phyloP scores from a whole-genome alignment of 202 grass and related monocot genomes.

The Musa balbisiana region DNA sequence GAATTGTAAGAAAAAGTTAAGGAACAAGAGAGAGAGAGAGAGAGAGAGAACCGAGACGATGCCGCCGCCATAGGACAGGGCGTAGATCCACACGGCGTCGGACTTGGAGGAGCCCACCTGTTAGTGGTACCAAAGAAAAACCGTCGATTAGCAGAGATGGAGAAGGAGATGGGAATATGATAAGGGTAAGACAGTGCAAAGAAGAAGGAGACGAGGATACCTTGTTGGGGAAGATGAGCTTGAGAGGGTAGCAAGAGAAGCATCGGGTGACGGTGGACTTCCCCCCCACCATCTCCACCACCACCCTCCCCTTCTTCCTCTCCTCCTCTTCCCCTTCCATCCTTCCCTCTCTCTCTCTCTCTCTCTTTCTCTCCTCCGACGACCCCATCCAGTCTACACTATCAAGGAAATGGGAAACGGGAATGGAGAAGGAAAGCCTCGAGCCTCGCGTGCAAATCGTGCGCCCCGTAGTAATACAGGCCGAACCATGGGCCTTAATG shows the following conservation, averaged over 20 bases:
- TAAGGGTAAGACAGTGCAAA: not conserved
- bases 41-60: slow-evolving; percentile 64
- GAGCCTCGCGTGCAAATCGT: too few relatives aligned
- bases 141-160: not conserved
- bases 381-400: too few relatives aligned
- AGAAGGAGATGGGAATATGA: not conserved
- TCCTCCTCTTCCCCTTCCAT: slow-evolving; percentile 7
- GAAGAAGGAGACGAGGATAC: not conserved
- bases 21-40: not conserved
- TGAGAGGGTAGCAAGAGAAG: slow-evolving; percentile 84
- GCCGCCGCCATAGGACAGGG: slow-evolving; percentile 79
- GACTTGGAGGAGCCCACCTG: slow-evolving; percentile 39
- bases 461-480: too few relatives aligned
- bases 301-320: slow-evolving; percentile 39
- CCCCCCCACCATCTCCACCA: slow-evolving; percentile 69
- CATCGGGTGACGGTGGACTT: slow-evolving; percentile 59
- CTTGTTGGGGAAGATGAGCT: slow-evolving; percentile 82
- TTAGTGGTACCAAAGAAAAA: not conserved
- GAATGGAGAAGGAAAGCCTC: too few relatives aligned
- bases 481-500: too few relatives aligned
- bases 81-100: slow-evolving; percentile 68
- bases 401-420: too few relatives aligned
- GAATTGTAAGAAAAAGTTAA: not conserved
- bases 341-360: not conserved
- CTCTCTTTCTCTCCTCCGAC: not conserved